phyloP scores from a whole-genome alignment of 2,329 filamentous ascomycete genomes.

The Claviceps capensis region DNA sequence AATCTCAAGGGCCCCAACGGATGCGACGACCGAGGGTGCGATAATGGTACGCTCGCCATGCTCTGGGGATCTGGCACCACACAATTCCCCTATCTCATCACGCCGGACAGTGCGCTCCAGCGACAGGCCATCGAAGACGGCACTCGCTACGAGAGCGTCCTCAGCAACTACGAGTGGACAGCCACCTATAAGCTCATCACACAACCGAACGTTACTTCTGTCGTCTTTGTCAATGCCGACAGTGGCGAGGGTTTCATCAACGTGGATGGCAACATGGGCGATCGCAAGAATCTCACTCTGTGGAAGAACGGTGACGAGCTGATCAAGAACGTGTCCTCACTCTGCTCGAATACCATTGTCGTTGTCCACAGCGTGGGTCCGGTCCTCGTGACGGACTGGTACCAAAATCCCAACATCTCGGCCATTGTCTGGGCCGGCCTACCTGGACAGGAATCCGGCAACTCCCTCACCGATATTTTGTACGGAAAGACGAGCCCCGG shows the following conservation, averaged over 20 bases:
- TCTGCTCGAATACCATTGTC: slow-evolving; percentile 82
- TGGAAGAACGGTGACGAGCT: slow-evolving; percentile 74
- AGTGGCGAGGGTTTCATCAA: slow-evolving; percentile 78
- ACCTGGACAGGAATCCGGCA: slow-evolving; percentile 73
- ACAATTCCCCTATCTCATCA: slow-evolving; percentile 63
- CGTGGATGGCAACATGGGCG: slow-evolving; percentile 72
- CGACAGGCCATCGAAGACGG: slow-evolving; percentile 46
- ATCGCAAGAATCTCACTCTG: slow-evolving; percentile 83
- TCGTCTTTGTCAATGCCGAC: slow-evolving; percentile 85
- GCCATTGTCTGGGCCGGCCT: slow-evolving; percentile 73
- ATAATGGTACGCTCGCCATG: slow-evolving; percentile 54
- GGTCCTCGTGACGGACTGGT: slow-evolving; percentile 62
- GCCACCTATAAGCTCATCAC: slow-evolving; percentile 46
- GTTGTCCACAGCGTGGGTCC: slow-evolving; percentile 78
- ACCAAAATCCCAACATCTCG: slow-evolving; percentile 63
- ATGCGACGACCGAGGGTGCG: slow-evolving; percentile 53
- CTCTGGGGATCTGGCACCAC: slow-evolving; percentile 67
- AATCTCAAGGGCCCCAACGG: slow-evolving; percentile 67
- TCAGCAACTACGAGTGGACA: slow-evolving; percentile 49
- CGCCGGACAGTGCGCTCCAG: slow-evolving; percentile 58
- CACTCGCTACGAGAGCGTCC: slow-evolving; percentile 49
- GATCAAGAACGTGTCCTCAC: slow-evolving; percentile 63
- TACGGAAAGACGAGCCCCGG: slow-evolving; percentile 71
- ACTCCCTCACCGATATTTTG: slow-evolving; percentile 67
- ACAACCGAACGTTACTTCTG: slow-evolving; percentile 51